Evolutionary conservation across 1,284 basidiomycete species (phyloP), one percentile per base, ranked within the genome.

Genomic region (Pseudozyma pruni): DNA sequence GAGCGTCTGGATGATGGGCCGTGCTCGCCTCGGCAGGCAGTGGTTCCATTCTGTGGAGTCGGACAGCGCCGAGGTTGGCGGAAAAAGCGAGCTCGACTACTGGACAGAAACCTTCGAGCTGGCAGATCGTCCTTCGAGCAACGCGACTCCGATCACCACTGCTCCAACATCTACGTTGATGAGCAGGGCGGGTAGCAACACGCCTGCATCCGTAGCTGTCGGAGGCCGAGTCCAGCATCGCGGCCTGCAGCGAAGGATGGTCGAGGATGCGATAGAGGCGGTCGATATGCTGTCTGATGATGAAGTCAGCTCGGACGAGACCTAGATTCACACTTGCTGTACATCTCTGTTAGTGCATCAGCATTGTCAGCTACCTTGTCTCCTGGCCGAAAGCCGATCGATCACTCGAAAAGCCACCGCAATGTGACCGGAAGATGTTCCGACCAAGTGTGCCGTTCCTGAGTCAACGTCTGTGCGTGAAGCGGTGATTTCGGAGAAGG

Each of bases 1-100:
- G 16, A 58, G 58, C 43, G 43, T 45, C 4, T 69, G 66, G 66
- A 69, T 62, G 48, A 69, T 69, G 66, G 22, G 33, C 20, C 59
- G 58, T n/a, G 44, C 59, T n/a, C 46, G 46, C 16, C 38, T 19
- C 0, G 39, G 46, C 2, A 11, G 29, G 10, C 42, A 66, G 29
- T 66, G 62, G 62, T 64, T 64, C 20, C 46, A 58, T 1, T 13
- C 6, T 2, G 29, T 16, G 3, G 2, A 50, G 20, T 31, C 13
- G 19, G 35, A 29, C 1, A 29, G 31, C 0, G 23, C n/a, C n/a
- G n/a, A n/a, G n/a, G 27, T 6, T 29, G 27, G n/a, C 9, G 9
- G 5, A 19, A 37, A 19, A 19, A 39, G n/a, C n/a, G 44, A 13
- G 40, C 44, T 64, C 9, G 55, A 58, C 17, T 25, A 53, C 22